A percentile compares a stretch with the other conserved stretches of the same genome.
These are phyloP conservation scores for Leccinum truebloodii DNA, from an alignment of 768 basidiomycete species.

Conservation along the genomic window DNA sequence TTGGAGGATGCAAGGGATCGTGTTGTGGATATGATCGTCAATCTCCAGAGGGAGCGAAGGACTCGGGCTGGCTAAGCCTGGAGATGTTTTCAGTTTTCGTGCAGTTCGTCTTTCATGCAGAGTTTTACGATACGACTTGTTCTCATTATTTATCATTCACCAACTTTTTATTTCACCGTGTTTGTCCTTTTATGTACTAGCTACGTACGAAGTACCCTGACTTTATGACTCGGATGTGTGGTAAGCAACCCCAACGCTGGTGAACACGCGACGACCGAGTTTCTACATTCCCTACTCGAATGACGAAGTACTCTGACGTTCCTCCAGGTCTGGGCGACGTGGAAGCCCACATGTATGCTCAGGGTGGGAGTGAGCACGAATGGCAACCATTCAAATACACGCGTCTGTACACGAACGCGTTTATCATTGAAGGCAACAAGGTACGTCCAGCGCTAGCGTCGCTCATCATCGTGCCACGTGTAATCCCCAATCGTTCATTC, in stretches of 20 bases:
- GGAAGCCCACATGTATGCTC: slow-evolving; percentile 29
- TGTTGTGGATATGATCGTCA: slow-evolving; percentile 71
- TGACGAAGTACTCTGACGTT: slow-evolving; percentile 17
- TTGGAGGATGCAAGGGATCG: slow-evolving; percentile 76
- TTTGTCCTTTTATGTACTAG: slow-evolving; percentile 18
- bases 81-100: not conserved
- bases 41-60: slow-evolving; percentile 33
- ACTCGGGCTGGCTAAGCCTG: slow-evolving; percentile 9
- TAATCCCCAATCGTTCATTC: slow-evolving; percentile 36
- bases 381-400: slow-evolving; percentile 49
- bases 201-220: not conserved
- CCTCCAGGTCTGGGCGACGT: slow-evolving; percentile 46
- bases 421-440: slow-evolving; percentile 55
- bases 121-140: not conserved
- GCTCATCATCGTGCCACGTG: not conserved
- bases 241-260: not conserved
- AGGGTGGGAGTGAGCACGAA: slow-evolving; percentile 40
- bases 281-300: slow-evolving; percentile 1
- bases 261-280: not conserved
- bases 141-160: not conserved
- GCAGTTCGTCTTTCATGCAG: not conserved
- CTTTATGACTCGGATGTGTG: not conserved
- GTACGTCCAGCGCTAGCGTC: slow-evolving; percentile 27
- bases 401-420: slow-evolving; percentile 70
- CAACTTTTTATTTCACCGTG: not conserved